phyloP scores from a whole-genome alignment of 2,329 filamentous ascomycete species.

The Arachnopeziza araneosa region DNA sequence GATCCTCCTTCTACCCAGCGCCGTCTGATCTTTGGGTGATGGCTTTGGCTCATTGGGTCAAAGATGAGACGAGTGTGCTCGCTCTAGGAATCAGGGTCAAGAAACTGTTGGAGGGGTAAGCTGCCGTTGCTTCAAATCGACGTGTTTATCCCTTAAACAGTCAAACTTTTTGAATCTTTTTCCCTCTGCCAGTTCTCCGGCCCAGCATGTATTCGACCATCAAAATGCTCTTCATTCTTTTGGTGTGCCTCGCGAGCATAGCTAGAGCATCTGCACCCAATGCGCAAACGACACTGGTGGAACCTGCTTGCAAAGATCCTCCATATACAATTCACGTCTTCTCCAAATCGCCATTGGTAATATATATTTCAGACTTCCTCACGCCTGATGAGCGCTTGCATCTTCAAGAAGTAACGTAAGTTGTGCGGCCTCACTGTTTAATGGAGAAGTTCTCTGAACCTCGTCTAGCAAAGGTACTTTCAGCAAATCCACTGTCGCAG shows the following conservation, averaged over 20 bases:
- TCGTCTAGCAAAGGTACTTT: slow-evolving; percentile 15
- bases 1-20: not conserved
- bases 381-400: slow-evolving; percentile 40
- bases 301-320: slow-evolving; percentile 11
- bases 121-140: not conserved
- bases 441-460: not conserved
- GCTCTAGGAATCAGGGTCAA: not conserved
- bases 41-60: not conserved
- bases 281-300: slow-evolving; percentile 1
- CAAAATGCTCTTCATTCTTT: not conserved
- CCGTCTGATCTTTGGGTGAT: not conserved
- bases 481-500: slow-evolving; percentile 44
- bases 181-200: not conserved
- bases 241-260: not conserved
- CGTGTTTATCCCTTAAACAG: not conserved
- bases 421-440: not conserved
- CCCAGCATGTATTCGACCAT: not conserved
- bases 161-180: not conserved
- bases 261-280: not conserved
- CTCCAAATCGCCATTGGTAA: slow-evolving; percentile 45
- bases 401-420: slow-evolving; percentile 46
- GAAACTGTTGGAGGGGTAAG: not conserved
- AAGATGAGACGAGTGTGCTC: not conserved
- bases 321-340: slow-evolving; percentile 39
- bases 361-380: slow-evolving; percentile 51